Percentiles rank a stretch among this genome's conserved stretches.
Conservation (phyloP, 371 early-diverging fungal species). For the Syncephalastrum racemosum region DNA sequence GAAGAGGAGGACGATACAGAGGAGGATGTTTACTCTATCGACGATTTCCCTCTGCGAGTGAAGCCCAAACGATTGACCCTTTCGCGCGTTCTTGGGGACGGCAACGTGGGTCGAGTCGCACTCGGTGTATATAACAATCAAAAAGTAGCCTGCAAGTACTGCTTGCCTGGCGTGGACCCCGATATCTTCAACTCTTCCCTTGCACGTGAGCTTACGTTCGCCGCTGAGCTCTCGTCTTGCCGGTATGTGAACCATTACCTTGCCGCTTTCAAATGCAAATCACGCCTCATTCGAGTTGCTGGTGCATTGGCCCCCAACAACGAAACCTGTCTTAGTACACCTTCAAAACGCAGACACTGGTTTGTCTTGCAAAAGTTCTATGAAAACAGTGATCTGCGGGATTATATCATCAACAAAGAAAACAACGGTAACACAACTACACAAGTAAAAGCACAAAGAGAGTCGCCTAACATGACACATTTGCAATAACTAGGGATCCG, state of each 20-base stretch:
- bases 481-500: not conserved
- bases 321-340: not conserved
- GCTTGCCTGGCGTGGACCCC: no score
- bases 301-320: not conserved
- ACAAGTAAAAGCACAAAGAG: not conserved
- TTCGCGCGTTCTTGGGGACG: no score
- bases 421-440: not conserved
- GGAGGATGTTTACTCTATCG: no score
- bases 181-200: not conserved
- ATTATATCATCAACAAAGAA: conserved; percentile 23
- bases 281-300: not conserved
- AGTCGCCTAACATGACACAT: not conserved
- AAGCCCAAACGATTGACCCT: no score
- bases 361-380: conserved; percentile 26
- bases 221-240: conserved; percentile 25
- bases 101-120: no score
- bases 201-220: conserved; percentile 27
- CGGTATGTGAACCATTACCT: conserved; percentile 30
- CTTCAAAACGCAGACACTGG: not conserved
- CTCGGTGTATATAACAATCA: no score
- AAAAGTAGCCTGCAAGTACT: no score
- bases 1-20: no score
- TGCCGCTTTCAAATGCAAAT: conserved; percentile 21
- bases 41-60: no score
- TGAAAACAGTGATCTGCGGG: conserved; percentile 29